Conservation (phyloP, 768 basidiomycete species). For the Exsudoporus frostii region DNA sequence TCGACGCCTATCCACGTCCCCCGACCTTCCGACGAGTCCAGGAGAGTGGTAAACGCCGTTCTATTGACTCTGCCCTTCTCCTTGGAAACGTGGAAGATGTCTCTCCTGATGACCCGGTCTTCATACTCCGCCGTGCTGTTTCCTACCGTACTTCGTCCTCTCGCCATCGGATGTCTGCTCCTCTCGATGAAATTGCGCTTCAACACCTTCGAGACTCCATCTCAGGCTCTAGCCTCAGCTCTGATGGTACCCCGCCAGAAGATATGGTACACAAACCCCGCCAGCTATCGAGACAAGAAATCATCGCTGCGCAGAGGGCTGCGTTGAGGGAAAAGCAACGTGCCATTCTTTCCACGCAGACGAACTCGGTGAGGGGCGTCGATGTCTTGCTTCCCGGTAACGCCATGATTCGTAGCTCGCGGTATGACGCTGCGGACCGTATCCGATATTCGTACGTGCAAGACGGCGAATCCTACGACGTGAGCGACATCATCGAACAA, state of each 20-base stretch:
- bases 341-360: slow-evolving; percentile 79
- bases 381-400: slow-evolving; percentile 86
- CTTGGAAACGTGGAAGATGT: slow-evolving; percentile 75
- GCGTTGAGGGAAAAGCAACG: slow-evolving; percentile 82
- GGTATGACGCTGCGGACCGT: slow-evolving; percentile 63
- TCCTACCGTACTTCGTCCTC: slow-evolving; percentile 70
- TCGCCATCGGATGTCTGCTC: slow-evolving; percentile 69
- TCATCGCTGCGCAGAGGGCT: slow-evolving; percentile 91
- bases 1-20: slow-evolving; percentile 78
- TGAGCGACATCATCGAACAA: slow-evolving; percentile 89
- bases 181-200: slow-evolving; percentile 81
- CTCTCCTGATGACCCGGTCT: slow-evolving; percentile 78
- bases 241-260: slow-evolving; percentile 39
- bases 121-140: slow-evolving; percentile 81
- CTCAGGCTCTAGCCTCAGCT: slow-evolving; percentile 52
- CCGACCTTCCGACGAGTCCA: slow-evolving; percentile 63
- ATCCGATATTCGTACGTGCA: slow-evolving; percentile 95
- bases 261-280: slow-evolving; percentile 35
- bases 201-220: slow-evolving; percentile 66
- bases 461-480: slow-evolving; percentile 89
- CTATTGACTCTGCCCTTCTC: slow-evolving; percentile 74
- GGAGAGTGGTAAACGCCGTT: slow-evolving; percentile 73
- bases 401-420: slow-evolving; percentile 79
- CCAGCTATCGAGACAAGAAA: slow-evolving; percentile 70
- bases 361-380: slow-evolving; percentile 82